Conservation (phyloP, 2,329 filamentous ascomycete genomes). For the Penicillium paneum region DNA sequence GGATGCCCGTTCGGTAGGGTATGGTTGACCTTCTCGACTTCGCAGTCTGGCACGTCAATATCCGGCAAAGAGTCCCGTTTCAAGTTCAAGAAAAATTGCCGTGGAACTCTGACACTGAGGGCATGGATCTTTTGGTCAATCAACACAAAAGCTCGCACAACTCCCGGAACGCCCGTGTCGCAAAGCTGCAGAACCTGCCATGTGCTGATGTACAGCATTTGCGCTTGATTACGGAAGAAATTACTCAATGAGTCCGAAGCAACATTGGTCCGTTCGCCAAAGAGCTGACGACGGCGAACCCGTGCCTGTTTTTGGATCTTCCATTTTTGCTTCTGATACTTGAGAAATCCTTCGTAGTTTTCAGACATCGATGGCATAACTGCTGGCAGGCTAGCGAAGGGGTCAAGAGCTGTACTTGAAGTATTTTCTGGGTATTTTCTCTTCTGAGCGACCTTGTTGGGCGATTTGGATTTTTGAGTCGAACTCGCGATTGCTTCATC, state of each 20-base stretch:
- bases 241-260: conserved; percentile 61
- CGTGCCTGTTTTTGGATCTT: conserved; percentile 93
- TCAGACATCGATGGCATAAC: conserved; percentile 80
- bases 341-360: conserved; percentile 82
- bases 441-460: conserved; percentile 57
- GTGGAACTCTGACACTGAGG: conserved; percentile 82
- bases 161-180: conserved; percentile 76
- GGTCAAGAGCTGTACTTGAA: conserved; percentile 63
- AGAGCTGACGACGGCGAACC: conserved; percentile 79
- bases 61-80: conserved; percentile 84
- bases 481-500: conserved; percentile 70
- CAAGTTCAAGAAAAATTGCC: conserved; percentile 87
- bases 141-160: conserved; percentile 83
- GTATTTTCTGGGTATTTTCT: conserved; percentile 69
- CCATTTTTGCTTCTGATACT: conserved; percentile 98
- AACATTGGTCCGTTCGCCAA: conserved; percentile 73
- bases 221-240: conserved; percentile 87
- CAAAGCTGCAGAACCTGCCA: conserved; percentile 93
- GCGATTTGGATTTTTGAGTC: conserved; percentile 63
- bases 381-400: conserved; percentile 76
- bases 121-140: conserved; percentile 90
- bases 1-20: conserved; percentile 92
- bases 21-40: conserved; percentile 88
- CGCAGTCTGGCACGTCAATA: conserved; percentile 79
- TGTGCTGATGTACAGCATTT: conserved; percentile 82